Evolutionary conservation across 345 rosid species (phyloP).

Genomic region (Jatropha curcas): DNA sequence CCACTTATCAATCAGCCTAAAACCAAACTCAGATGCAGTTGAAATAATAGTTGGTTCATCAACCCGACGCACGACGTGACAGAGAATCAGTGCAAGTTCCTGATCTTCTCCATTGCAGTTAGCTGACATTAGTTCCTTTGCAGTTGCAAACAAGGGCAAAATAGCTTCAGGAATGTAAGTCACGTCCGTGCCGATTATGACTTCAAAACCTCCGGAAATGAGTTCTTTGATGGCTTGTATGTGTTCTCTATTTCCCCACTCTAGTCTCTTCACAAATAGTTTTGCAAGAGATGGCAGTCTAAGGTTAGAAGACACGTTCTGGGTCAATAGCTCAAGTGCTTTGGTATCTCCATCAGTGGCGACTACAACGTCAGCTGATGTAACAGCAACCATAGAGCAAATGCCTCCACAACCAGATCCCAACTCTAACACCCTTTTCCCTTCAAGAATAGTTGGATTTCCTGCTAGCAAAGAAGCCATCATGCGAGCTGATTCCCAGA

Average conservation of each 20-base stretch:
- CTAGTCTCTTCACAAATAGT: constrained; percentile 50
- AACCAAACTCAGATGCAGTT: constrained; percentile 66
- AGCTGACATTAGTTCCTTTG: constrained; percentile 55
- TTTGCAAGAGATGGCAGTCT: constrained; percentile 40
- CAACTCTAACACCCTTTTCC: constrained; percentile 69
- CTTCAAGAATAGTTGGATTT: constrained; percentile 68
- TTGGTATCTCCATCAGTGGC: constrained; percentile 77
- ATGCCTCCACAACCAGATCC: constrained; percentile 85
- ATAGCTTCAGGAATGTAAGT: constrained; percentile 70
- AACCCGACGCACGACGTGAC: constrained; percentile 72
- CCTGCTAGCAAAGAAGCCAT: constrained; percentile 73
- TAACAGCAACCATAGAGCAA: constrained; percentile 82
- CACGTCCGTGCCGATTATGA: constrained; percentile 83
- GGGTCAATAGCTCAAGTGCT: constrained; percentile 55
- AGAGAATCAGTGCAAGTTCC: constrained; percentile 61
- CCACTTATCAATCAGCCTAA: constrained; percentile 72
- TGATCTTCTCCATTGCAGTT: constrained; percentile 22
- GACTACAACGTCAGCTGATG: constrained; percentile 60
- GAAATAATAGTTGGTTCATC: constrained; percentile 68
- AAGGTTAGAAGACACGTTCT: constrained; percentile 61
- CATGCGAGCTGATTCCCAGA: constrained; percentile 90
- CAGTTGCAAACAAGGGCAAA: constrained; percentile 68
- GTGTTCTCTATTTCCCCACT: constrained; percentile 73
- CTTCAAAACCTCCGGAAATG: constrained; percentile 56
- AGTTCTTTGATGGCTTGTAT: constrained; percentile 48